Evolutionary conservation across 441 rosid genomes (phyloP), one percentile per base, ranked within the genome.

Genomic region (Gossypium schwendimanii): DNA sequence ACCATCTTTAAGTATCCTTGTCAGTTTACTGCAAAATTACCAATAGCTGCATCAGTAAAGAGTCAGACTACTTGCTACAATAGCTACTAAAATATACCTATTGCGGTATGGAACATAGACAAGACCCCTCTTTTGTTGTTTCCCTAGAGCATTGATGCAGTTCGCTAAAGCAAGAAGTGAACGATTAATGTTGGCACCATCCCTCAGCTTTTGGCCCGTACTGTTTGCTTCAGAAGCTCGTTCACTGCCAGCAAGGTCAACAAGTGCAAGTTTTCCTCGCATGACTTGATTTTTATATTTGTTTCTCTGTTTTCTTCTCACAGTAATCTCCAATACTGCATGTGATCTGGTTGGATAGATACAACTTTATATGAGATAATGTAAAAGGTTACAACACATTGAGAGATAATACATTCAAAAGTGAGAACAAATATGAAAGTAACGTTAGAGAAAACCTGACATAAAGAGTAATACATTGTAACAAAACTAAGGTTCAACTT

Each of bases 191-290:
- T 92, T 94, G 50, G 97, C 98, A 70, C 98, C 98, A 83, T 92
- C 98, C 72, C 97, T 90, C 71, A 94, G 85, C 84, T 92, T 94
- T 78, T 89, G 92, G 68, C 97, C 98, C 31, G 90, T 94, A 63
- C 79, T 90, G 77, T 94, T 94, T 23, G 97, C 87, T 83, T 94
- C 98, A 63, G 97, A 85, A 65, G 98, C 95, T 79, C 97, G 85
- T 84, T 94, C 98, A 84, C 97, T 94, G 60, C 98, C 97, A 73
- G 98, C 98, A 79, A 94, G 98, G 84, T 94, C 98, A 63, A 94
- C 97, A 75, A 94, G 98, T 65, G 98, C 94, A 68, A 94, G 94
- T 82, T 94, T 94, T 74, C 97, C 97, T 78, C 71, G 84, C 84
- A 92, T 76, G 36, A 92, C 84, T 80, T 90, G 97, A 84, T 90